A percentile compares a stretch with the other conserved stretches of the same genome.
These are phyloP conservation scores for Pochonia chlamydosporia DNA, from an alignment of 2,329 filamentous ascomycete species.

Conservation along the genomic window DNA sequence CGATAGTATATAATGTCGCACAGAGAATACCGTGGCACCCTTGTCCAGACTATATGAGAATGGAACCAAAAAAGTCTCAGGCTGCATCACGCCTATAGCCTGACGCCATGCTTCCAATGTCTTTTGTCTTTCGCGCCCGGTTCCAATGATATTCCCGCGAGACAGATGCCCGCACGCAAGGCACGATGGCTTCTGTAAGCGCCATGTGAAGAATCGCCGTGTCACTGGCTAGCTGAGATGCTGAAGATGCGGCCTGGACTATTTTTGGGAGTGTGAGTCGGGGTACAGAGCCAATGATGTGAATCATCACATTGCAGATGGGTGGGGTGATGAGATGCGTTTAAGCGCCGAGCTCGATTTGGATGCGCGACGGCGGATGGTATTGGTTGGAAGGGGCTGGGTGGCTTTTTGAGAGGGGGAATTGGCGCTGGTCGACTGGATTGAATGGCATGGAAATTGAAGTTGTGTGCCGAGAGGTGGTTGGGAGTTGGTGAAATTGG, in stretches of 20 bases:
- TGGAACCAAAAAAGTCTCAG: no score
- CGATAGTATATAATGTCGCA: neutral
- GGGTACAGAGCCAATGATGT: conserved; percentile 1
- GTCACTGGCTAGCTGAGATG: neutral
- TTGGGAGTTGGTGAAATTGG: no score
- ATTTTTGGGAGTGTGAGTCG: no score
- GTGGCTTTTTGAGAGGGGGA: neutral
- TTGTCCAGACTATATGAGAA: neutral
- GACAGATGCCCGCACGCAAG: neutral
- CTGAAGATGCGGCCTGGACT: neutral
- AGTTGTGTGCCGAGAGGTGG: no score
- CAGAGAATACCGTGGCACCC: neutral
- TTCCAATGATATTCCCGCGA: neutral
- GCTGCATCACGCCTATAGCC: neutral
- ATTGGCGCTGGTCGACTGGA: no score
- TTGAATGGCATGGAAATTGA: no score
- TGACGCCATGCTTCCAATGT: neutral
- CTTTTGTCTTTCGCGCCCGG: neutral
- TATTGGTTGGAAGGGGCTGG: neutral
- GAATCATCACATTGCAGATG: neutral
- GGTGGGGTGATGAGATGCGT: neutral
- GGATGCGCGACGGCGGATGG: neutral
- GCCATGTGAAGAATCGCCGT: neutral
- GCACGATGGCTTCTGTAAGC: no score
- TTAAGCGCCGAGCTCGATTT: conserved; percentile 3